Base-by-base conservation (phyloP, 345 rosid species). In the Ailanthus altissimus region DNA sequence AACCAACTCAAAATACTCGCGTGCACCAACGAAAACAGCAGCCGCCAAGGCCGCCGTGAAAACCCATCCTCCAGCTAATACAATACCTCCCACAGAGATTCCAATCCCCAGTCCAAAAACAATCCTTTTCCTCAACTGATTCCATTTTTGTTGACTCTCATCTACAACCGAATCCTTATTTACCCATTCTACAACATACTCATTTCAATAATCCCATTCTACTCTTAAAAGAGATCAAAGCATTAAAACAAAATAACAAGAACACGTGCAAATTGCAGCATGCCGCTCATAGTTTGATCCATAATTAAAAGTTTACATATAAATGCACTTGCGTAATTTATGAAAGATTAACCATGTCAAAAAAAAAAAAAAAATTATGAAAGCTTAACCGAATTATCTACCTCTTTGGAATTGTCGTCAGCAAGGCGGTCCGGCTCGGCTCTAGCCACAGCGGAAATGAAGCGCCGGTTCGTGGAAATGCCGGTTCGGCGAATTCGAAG, bases 11-110 rank as follows among this genome's bases (percentile, higher is more conserved):
- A 95, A 93, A 82, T 93, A 95, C 78, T 95, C 97, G 0, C 92
- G 90, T 18, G 98, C 83, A 64, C 92, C 96, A 8, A 87, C 84
- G 42, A 95, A 95, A 49, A 93, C 96, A 75, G 88, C 88, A 66
- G 86, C 89, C 0, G 93, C 88, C 77, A 93, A 36, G 26, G 84
- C 90, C 73, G 83, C 56, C 0, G 99, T 88, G 75, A 93, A 95
- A 77, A 84, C 83, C 98, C 98, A 93, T 74, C 94, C 93, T 66
- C 99, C 99, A 60, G 94, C 94, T 83, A 93, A 81, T 56, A 95
- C 90, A 76, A 92, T 84, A 65, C 88, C 95, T 60, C 96, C 99
- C 32, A 75, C 89, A 25, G 90, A 84, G 70, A 94, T 66, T 20
- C 97, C 97, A 84, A 94, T 92, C 5, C 83, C 98, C 15, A 94